A percentile compares a stretch with the other conserved stretches of the same genome.
Conservation (phyloP, 139 green algal genomes). For the Nannochloris sp. region DNA sequence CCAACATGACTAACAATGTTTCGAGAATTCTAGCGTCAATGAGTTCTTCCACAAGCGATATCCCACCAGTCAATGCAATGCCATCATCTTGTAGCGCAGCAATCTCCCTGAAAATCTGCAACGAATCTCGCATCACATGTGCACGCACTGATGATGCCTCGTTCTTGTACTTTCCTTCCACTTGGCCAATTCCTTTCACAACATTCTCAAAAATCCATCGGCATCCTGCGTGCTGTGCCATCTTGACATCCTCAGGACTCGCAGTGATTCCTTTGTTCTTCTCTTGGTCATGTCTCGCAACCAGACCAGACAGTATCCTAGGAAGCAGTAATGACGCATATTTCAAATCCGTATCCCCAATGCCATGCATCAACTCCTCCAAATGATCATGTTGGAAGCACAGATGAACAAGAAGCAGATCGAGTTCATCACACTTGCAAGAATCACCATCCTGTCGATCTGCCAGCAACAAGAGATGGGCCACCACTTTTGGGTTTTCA, state of each 20-base stretch:
- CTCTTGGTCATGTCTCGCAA: no score
- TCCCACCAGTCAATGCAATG: neutral
- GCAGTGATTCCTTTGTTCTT: no score
- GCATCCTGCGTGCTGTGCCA: no score
- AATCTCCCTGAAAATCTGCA: conserved; percentile 25
- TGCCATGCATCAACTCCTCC: no score
- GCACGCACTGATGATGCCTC: conserved; percentile 3
- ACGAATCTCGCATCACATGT: conserved; percentile 21
- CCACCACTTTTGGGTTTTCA: no score
- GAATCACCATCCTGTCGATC: no score
- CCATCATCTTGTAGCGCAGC: conserved; percentile 21
- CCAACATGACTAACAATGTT: conserved; percentile 26
- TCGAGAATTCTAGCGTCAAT: conserved; percentile 2
- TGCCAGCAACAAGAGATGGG: no score
- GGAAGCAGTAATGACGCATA: neutral
- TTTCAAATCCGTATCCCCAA: neutral
- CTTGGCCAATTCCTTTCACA: neutral
- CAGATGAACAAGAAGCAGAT: no score
- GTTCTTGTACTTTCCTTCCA: neutral
- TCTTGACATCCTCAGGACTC: no score
- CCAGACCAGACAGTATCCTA: no score
- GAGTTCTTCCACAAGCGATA: conserved; percentile 13
- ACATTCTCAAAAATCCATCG: neutral
- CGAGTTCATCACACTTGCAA: no score
- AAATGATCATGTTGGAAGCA: no score